These are phyloP conservation scores for Zizania palustris DNA, from an alignment of 202 grass and related monocot genomes.

Conservation along the genomic window DNA sequence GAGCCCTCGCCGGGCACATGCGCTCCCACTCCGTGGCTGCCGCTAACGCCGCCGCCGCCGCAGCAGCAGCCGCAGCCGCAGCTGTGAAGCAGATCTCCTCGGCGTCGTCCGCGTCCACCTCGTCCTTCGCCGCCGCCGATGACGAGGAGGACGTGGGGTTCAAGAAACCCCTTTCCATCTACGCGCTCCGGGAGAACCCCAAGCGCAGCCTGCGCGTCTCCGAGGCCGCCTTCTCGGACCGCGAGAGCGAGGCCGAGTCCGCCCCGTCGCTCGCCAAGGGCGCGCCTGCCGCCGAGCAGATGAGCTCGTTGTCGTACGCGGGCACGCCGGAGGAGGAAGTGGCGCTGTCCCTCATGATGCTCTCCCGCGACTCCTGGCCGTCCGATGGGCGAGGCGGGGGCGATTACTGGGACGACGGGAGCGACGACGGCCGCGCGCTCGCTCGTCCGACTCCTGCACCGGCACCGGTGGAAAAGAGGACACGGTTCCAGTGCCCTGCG, in stretches of 20 bases:
- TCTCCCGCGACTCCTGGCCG: constrained; percentile 83
- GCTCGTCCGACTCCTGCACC: background rate
- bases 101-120: constrained; percentile 52
- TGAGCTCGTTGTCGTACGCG: constrained; percentile 69
- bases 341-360: constrained; percentile 75
- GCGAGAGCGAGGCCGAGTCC: constrained; percentile 61
- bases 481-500: too few relatives aligned
- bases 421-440: constrained; percentile 33
- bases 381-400: constrained; percentile 4
- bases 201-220: constrained; percentile 52
- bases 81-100: constrained; percentile 48
- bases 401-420: constrained; percentile 39
- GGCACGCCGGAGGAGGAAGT: constrained; percentile 74
- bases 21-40: too few relatives aligned
- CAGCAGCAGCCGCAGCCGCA: background rate
- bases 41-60: constrained; percentile 56
- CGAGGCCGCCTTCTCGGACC: constrained; percentile 46
- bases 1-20: constrained; percentile 91
- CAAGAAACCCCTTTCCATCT: constrained; percentile 43
- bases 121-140: constrained; percentile 19
- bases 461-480: background rate
- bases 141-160: constrained; percentile 35
- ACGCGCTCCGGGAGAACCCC: constrained; percentile 56
- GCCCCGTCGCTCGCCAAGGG: constrained; percentile 48
- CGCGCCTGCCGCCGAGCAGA: constrained; percentile 41